Conservation (phyloP, 495 filamentous ascomycete genomes). For the Sphaerosporella brunnea region DNA sequence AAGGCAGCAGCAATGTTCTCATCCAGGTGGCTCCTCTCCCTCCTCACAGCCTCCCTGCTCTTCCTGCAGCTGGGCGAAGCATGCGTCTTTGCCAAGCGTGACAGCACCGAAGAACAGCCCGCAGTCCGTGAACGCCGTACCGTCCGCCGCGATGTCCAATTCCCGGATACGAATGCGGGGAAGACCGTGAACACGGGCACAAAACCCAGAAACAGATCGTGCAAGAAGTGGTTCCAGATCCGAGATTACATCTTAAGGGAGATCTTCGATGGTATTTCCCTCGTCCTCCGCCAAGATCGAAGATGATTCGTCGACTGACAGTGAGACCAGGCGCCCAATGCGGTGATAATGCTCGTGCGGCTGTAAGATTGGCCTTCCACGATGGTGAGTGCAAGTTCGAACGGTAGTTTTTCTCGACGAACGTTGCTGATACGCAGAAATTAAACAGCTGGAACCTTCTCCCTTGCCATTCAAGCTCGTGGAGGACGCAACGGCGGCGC, state of each 20-base stretch:
- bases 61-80: no score
- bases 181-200: not conserved
- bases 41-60: no score
- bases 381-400: no score
- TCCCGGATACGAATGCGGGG: not conserved
- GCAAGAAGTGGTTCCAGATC: slow-evolving; percentile 3
- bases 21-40: no score
- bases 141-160: not conserved
- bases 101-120: no score
- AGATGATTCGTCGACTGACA: not conserved
- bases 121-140: no score
- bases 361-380: slow-evolving; percentile 3
- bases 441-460: slow-evolving; percentile 7
- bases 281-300: not conserved
- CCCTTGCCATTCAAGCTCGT: not conserved
- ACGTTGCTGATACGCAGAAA: no score
- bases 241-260: slow-evolving; percentile 1
- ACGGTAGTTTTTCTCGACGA: no score
- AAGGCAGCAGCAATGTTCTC: no score
- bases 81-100: no score
- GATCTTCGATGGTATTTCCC: slow-evolving; percentile 2
- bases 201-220: not conserved
- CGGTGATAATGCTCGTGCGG: slow-evolving; percentile 1
- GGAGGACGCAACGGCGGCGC: slow-evolving; percentile 14
- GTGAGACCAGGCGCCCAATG: not conserved